phyloP scores from a whole-genome alignment of 2,329 filamentous ascomycete species.

The Penicillium sp. region DNA sequence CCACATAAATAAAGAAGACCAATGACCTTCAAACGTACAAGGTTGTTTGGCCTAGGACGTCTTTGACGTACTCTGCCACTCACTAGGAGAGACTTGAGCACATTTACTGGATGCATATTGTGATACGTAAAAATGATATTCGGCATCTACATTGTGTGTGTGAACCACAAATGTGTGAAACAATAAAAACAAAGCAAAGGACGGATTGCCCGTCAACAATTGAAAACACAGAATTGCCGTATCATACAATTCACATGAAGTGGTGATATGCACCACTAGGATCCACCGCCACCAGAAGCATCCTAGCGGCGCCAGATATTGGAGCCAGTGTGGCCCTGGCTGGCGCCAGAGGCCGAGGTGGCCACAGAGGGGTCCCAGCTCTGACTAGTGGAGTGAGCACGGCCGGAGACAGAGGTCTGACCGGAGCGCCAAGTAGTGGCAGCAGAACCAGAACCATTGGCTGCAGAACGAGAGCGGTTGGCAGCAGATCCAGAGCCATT shows the following conservation, averaged over 20 bases:
- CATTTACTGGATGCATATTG: background rate
- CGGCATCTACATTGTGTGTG: background rate
- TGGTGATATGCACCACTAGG: background rate
- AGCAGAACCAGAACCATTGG: background rate
- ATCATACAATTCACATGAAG: background rate
- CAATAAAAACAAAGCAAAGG: background rate
- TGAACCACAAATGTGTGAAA: background rate
- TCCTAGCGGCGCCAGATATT: background rate
- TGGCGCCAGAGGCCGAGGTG: background rate
- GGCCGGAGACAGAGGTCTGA: background rate
- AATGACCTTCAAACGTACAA: background rate
- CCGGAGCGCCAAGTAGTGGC: background rate
- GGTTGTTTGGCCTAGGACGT: background rate
- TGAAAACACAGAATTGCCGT: too few species aligned
- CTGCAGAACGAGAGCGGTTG: background rate
- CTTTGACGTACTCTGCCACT: background rate
- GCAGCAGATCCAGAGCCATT: too few species aligned
- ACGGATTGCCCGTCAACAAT: background rate
- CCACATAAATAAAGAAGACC: background rate
- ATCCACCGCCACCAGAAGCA: too few species aligned
- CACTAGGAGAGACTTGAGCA: background rate
- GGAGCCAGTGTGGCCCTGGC: background rate
- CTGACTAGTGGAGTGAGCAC: background rate
- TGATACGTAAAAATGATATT: background rate
- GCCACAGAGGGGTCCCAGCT: background rate